These are phyloP conservation scores for Ogataea nakhonphanomensis DNA, from an alignment of 805 yeast species.

Conservation along the genomic window DNA sequence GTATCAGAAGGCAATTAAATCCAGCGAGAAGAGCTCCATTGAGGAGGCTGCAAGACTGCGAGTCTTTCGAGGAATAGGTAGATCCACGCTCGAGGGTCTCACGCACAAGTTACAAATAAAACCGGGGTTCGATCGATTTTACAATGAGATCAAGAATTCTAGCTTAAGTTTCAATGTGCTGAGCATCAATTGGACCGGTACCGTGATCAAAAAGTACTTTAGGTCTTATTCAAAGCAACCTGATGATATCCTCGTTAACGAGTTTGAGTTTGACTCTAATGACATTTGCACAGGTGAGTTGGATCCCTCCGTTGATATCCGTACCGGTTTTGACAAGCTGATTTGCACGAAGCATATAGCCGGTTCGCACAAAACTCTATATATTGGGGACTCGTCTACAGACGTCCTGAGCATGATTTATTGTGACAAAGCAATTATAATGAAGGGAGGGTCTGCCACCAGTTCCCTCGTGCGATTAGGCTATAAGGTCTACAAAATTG, in stretches of 20 bases:
- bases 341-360: slow-evolving; percentile 20
- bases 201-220: slow-evolving; percentile 39
- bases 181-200: slow-evolving; percentile 62
- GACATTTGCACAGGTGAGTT: slow-evolving; percentile 26
- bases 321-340: slow-evolving; percentile 57
- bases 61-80: slow-evolving; percentile 42
- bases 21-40: slow-evolving; percentile 49
- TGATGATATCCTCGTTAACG: slow-evolving; percentile 43
- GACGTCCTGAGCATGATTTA: slow-evolving; percentile 50
- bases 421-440: slow-evolving; percentile 45
- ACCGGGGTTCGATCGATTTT: slow-evolving; percentile 38
- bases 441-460: slow-evolving; percentile 39
- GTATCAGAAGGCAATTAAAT: slow-evolving; percentile 43
- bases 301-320: slow-evolving; percentile 27
- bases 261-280: slow-evolving; percentile 38
- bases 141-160: slow-evolving; percentile 3
- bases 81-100: slow-evolving; percentile 31
- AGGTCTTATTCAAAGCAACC: slow-evolving; percentile 9
- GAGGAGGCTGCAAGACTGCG: slow-evolving; percentile 35
- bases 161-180: slow-evolving; percentile 32
- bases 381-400: slow-evolving; percentile 63
- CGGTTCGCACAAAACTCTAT: slow-evolving; percentile 27
- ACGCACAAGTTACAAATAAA: slow-evolving; percentile 37
- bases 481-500: slow-evolving; percentile 20
- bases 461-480: slow-evolving; percentile 25